A percentile compares a stretch with the other conserved stretches of the same genome.
Evolutionary conservation across 1,284 basidiomycete genomes (phyloP).

Genomic region (Grifola frondosa): DNA sequence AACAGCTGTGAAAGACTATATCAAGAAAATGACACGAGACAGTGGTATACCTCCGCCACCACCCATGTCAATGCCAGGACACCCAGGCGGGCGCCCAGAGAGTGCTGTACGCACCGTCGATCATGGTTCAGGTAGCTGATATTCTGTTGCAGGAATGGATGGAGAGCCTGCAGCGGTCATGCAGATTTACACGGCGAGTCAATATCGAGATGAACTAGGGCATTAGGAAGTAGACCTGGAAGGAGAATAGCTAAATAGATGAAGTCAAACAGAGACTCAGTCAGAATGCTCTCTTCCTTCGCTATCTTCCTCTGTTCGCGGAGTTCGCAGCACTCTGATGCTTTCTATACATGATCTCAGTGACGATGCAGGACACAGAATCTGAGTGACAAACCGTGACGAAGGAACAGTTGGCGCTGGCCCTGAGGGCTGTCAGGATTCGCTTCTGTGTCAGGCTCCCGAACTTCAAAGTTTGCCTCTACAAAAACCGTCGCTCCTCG

Average conservation of each 20-base stretch:
- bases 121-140: too few relatives aligned
- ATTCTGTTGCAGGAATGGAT: too few relatives aligned
- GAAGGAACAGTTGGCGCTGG: constrained; percentile 77
- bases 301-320: constrained; percentile 9
- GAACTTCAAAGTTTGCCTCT: constrained; percentile 72
- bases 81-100: constrained; percentile 14
- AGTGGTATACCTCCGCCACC: constrained; percentile 28
- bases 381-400: constrained; percentile 53
- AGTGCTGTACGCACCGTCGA: constrained; percentile 23
- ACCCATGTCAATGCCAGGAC: constrained; percentile 17
- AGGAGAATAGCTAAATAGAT: too few relatives aligned
- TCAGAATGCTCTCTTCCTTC: too few relatives aligned
- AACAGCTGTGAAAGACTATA: constrained; percentile 65
- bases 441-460: constrained; percentile 62
- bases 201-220: too few relatives aligned
- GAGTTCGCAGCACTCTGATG: constrained; percentile 28
- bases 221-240: too few relatives aligned
- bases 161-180: too few relatives aligned
- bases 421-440: constrained; percentile 64
- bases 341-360: constrained; percentile 24
- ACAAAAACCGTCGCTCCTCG: constrained; percentile 76
- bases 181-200: too few relatives aligned
- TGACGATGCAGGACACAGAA: background rate
- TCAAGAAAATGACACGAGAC: constrained; percentile 54
- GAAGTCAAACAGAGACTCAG: too few relatives aligned